Base-by-base conservation (phyloP, 2,329 filamentous ascomycete genomes). In the Corinectria fuckeliana region DNA sequence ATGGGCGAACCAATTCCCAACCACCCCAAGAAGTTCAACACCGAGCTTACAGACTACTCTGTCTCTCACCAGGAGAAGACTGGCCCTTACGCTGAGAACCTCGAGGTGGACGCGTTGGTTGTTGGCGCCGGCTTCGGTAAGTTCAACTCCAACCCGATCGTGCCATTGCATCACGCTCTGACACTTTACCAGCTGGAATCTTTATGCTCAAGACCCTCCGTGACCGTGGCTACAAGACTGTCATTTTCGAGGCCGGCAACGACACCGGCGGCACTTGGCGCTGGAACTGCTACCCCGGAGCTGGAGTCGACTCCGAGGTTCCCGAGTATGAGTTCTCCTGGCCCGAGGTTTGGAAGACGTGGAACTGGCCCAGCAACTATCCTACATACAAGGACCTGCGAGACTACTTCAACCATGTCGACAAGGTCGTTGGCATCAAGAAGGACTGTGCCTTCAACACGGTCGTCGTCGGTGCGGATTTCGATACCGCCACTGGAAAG, bases 361-460 rank as follows among this genome's bases (percentile, higher is more conserved):
- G 85, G 85, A 85, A 76, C 32, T 89, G 85, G 82, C 74, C 76
- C 0, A 79, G 71, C 60, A 80, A 81, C 56, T 87, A 84, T 49
- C 83, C 85, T 1, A 78, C 72, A 10, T 82, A 79, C 21, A 62
- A 77, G 21, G 82, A 89, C 42, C 75, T 89, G 1, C 78, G 82
- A 11, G 69, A 71, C 4, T 89, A 89, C 70, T 89, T 89, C 67
- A 80, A 85, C 14, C 82, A 86, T 49, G 80, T 86, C 16, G 85
- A 87, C 53, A 82, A 82, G 56, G 78, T 82, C 4, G 65, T 86
- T 6, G 73, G 79, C 11, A 74, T 89, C 18, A 84, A 81, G 69
- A 87, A 86, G 64, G 84, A 88, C 58, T 80, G 77, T 25, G 75
- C 80, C 1, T 88, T 87, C 70, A 81, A 86, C 56, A 85, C 82